Evolutionary conservation across 2,329 filamentous ascomycete species (phyloP), one percentile per base, ranked within the genome.

Genomic region (Pleoardoris graminearum): DNA sequence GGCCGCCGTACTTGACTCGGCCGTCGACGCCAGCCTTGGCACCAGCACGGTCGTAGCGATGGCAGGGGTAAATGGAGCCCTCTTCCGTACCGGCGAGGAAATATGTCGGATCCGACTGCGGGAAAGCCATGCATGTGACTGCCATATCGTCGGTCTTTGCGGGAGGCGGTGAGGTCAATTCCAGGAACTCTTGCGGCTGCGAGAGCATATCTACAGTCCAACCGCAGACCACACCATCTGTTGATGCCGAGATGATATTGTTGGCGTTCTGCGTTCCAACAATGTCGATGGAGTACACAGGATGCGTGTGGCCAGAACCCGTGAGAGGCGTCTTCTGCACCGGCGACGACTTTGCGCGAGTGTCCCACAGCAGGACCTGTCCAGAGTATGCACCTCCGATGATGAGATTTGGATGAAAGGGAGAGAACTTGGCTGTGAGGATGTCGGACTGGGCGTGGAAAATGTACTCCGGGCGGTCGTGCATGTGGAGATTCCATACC

Each of bases 191-290:
- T 75, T 97, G 93, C 0, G 94, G 94, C 73, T 97, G 91, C 1
- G 93, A 91, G 55, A 99, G 89, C 85, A 99, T 97, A 73, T 99
- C 95, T 59, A 97, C 91, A 50, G 90, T 92, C 94, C 94, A 99
- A 42, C 92, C 90, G 73, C 94, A 99, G 36, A 97, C 91, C 8
- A 96, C 91, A 49, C 94, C 94, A 69, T 99, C 94, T 0, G 94
- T 99, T 1, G 91, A 97, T 71, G 91, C 93, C 29, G 92, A 97
- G 64, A 99, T 89, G 70, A 99, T 96, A 74, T 97, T 99, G 78
- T 97, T 96, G 53, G 94, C 94, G 72, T 99, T 99, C 70, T 97
- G 94, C 0, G 95, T 99, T 59, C 94, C 94, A 44, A 99, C 91
- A 50, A 99, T 95, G 57, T 94, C 90, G 51, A 99, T 85, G 33